phyloP scores from a whole-genome alignment of 345 rosid species.

The Clarkia xantiana region DNA sequence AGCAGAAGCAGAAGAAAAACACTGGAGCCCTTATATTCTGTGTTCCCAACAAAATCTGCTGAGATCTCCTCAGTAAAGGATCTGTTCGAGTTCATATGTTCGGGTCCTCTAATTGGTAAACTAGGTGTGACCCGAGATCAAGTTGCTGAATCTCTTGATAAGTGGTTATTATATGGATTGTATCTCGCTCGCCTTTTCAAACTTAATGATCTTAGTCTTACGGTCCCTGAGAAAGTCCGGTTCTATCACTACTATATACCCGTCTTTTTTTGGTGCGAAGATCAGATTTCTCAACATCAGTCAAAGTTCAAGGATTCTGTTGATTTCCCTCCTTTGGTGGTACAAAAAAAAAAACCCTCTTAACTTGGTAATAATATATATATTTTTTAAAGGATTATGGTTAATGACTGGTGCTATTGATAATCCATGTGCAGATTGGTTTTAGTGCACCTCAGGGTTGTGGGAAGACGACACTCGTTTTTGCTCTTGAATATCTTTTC shows the following conservation, averaged over 20 bases:
- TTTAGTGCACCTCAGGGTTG: constrained; percentile 98
- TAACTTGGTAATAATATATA: too few species aligned
- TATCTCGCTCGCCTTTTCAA: constrained; percentile 52
- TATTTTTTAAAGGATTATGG: too few species aligned
- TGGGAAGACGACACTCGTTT: constrained; percentile 96
- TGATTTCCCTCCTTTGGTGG: constrained; percentile 87
- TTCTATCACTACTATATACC: constrained; percentile 86
- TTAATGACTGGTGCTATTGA: not conserved
- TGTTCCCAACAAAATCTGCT: constrained; percentile 37
- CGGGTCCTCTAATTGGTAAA: constrained; percentile 70
- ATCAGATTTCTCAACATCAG: constrained; percentile 53
- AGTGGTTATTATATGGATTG: constrained; percentile 61
- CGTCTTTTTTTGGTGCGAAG: constrained; percentile 87
- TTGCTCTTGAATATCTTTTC: constrained; percentile 88
- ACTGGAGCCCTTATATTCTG: constrained; percentile 15
- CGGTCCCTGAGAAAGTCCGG: constrained; percentile 59
- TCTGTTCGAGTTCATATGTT: constrained; percentile 64
- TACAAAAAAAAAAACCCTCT: constrained; percentile 10
- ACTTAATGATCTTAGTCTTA: constrained; percentile 57
- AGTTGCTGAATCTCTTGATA: constrained; percentile 60
- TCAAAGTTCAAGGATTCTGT: constrained; percentile 55
- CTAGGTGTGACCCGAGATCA: constrained; percentile 40
- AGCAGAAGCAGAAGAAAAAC: constrained; percentile 9
- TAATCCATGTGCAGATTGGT: constrained; percentile 53
- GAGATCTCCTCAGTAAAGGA: constrained; percentile 59